These are phyloP conservation scores for Symbiotaphrina buchneri DNA, from an alignment of 495 filamentous ascomycete genomes.

Conservation along the genomic window DNA sequence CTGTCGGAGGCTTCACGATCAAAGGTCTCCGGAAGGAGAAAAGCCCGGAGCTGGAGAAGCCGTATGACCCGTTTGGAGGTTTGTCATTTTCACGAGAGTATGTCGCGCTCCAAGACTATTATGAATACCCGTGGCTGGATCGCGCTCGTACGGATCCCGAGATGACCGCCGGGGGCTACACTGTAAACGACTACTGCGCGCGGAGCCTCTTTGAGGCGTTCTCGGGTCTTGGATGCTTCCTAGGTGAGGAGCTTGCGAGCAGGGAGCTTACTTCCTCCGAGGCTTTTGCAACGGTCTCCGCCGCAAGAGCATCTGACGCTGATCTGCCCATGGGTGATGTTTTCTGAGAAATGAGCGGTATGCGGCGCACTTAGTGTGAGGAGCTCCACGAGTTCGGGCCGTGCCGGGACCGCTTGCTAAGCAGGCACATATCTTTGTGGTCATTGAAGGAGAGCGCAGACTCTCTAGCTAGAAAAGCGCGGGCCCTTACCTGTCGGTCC, in stretches of 20 bases:
- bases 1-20: constrained; percentile 27
- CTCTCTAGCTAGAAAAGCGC: too few species aligned
- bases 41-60: constrained; percentile 31
- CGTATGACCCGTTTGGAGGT: constrained; percentile 80
- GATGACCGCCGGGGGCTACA: constrained; percentile 63
- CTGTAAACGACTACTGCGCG: constrained; percentile 55
- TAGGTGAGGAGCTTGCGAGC: constrained; percentile 49
- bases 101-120: constrained; percentile 41
- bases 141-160: constrained; percentile 29
- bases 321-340: constrained; percentile 5
- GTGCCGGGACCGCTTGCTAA: too few species aligned
- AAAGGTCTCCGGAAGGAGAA: constrained; percentile 52
- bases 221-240: constrained; percentile 61
- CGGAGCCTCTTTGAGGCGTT: constrained; percentile 75
- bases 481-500: too few species aligned
- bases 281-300: constrained; percentile 12
- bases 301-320: constrained; percentile 12
- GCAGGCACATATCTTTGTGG: too few species aligned
- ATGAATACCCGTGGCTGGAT: constrained; percentile 40
- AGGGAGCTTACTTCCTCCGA: constrained; percentile 12
- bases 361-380: too few species aligned
- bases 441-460: too few species aligned
- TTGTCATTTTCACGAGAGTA: constrained; percentile 38
- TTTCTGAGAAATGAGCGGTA: too few species aligned
- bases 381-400: too few species aligned